These are phyloP conservation scores for Fusarium lateritium DNA, from an alignment of 2,329 filamentous ascomycete genomes.

Conservation along the genomic window DNA sequence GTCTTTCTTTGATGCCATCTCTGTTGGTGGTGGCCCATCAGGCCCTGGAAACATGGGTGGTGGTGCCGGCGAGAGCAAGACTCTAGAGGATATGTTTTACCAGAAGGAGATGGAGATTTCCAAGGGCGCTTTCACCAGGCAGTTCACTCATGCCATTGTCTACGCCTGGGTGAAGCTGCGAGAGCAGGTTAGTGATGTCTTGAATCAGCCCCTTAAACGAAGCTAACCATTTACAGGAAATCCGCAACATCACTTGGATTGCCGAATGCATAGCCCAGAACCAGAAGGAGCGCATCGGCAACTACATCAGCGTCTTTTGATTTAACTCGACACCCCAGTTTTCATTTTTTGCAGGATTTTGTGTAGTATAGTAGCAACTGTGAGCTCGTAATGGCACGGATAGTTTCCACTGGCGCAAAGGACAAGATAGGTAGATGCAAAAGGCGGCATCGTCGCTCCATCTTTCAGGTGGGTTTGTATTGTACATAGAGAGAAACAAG, in stretches of 20 bases:
- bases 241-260: slow-evolving; percentile 99
- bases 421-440: slow-evolving; percentile 48
- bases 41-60: slow-evolving; percentile 89
- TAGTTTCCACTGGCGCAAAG: slow-evolving; percentile 54
- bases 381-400: slow-evolving; percentile 56
- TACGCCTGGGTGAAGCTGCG: slow-evolving; percentile 98
- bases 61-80: slow-evolving; percentile 84
- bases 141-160: slow-evolving; percentile 95
- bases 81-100: slow-evolving; percentile 97
- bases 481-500: slow-evolving; percentile 66
- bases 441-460: slow-evolving; percentile 48
- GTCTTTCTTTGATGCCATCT: slow-evolving; percentile 93
- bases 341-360: slow-evolving; percentile 52
- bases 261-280: slow-evolving; percentile 99
- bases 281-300: slow-evolving; percentile 98
- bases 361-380: slow-evolving; percentile 62
- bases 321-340: slow-evolving; percentile 40
- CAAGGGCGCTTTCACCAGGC: slow-evolving; percentile 93
- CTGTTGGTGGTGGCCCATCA: slow-evolving; percentile 78
- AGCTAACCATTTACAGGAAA: slow-evolving; percentile 78
- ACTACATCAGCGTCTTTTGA: slow-evolving; percentile 98
- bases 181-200: slow-evolving; percentile 81
- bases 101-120: slow-evolving; percentile 99
- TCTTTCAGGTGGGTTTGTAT: slow-evolving; percentile 57
- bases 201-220: slow-evolving; percentile 5